Conservation (phyloP, 768 basidiomycete genomes). For the Phlebiopsis gigantea region DNA sequence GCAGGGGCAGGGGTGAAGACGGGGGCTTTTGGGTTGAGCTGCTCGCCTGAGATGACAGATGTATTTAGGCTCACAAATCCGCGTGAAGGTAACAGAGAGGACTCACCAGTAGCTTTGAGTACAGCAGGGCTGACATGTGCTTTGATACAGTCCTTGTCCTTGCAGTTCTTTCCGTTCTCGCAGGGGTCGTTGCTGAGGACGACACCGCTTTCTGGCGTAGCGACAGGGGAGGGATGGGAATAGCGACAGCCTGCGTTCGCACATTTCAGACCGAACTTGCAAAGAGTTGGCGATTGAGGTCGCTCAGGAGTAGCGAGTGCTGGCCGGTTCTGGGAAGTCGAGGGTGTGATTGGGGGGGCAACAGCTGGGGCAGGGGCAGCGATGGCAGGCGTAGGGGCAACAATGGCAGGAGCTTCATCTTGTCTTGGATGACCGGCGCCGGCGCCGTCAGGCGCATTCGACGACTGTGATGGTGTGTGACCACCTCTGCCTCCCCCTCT, state of each 20-base stretch:
- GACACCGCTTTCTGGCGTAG: slow-evolving; percentile 90
- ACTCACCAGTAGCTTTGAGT: slow-evolving; percentile 55
- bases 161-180: slow-evolving; percentile 82
- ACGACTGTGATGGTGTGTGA: slow-evolving; percentile 17
- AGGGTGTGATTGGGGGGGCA: slow-evolving; percentile 18
- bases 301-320: slow-evolving; percentile 65
- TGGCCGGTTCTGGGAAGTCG: slow-evolving; percentile 29
- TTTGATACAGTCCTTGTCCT: slow-evolving; percentile 91
- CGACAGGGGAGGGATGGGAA: slow-evolving; percentile 96
- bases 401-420: slow-evolving; percentile 17
- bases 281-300: slow-evolving; percentile 84
- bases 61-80: too few relatives aligned
- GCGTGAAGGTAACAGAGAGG: slow-evolving; percentile 3
- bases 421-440: not conserved
- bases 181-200: slow-evolving; percentile 94
- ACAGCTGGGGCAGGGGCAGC: slow-evolving; percentile 18
- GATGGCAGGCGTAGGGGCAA: slow-evolving; percentile 16
- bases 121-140: slow-evolving; percentile 88
- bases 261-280: slow-evolving; percentile 91
- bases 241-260: slow-evolving; percentile 85
- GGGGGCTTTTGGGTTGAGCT: slow-evolving; percentile 57
- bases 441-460: slow-evolving; percentile 13
- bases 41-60: slow-evolving; percentile 36
- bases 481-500: slow-evolving; percentile 19
- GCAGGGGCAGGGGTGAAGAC: slow-evolving; percentile 53